Base-by-base conservation (phyloP, 345 rosid genomes). In the Gynandropsis gynandra region DNA sequence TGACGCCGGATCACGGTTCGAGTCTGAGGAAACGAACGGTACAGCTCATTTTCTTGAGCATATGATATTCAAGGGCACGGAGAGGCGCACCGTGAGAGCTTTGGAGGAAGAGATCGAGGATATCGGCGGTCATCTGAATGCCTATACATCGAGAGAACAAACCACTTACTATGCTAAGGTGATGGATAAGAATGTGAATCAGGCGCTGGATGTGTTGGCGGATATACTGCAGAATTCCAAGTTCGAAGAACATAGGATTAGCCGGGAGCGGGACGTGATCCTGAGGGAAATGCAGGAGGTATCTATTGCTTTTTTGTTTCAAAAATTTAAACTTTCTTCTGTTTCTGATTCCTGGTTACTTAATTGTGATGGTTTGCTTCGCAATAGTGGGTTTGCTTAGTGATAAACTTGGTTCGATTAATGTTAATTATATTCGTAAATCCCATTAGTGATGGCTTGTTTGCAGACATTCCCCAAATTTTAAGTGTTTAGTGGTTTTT, bases 1-100 rank as follows among this genome's bases (percentile, higher is more conserved):
- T 58, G 99, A 93, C 42, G 94, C 97, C 1, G 99, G 99, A 55
- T 88, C 99, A 9, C 55, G 99, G 29, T 93, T 79, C 15, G 99
- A 93, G 80, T 75, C 88, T 4, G 94, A 85, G 0, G 81, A 77
- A 61, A 83, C 87, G 5, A 93, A 88, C 12, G 99, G 99, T 1
- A 85, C 97, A 0, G 95, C 97, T 11, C 99, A 88, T 56, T 93
- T 93, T 43, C 59, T 93, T 66, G 99, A 93, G 80, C 99, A 85
- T 69, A 83, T 93, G 97, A 88, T 93, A 7, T 93, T 93, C 42
- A 88, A 93, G 72, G 97, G 99, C 21, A 88, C 99, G 5, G 80
- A 68, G 58, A 81, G 59, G 61, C 73, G 99, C 38, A 47, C 66
- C 0, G 85, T 81, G 31, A 64, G 80, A 47, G 63, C 68, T 1